Evolutionary conservation across 306 rosid genomes (phyloP).

Genomic region (Clitoria ternatea): DNA sequence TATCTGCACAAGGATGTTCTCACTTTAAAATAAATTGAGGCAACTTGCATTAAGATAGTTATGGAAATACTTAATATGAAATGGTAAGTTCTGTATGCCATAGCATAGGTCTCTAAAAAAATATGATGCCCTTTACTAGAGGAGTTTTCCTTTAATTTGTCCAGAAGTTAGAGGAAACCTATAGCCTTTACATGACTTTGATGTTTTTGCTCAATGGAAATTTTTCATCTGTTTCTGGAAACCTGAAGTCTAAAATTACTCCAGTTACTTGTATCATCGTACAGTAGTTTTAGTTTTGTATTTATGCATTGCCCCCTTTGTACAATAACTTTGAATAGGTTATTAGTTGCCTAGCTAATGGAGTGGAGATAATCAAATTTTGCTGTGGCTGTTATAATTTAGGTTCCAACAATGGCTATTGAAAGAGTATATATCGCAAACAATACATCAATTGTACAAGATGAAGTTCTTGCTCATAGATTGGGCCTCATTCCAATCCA

Average conservation of each 20-base stretch:
- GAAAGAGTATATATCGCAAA: conserved; percentile 85
- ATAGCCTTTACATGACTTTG: background rate
- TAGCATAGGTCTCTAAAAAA: background rate
- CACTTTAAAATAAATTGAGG: background rate
- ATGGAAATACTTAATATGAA: background rate
- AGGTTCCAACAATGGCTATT: conserved; percentile 99
- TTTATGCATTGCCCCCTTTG: conserved; percentile 5
- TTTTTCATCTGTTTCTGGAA: background rate
- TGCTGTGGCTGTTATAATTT: background rate
- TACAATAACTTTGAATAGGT: background rate
- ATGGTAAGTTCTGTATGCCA: background rate
- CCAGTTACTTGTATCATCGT: background rate
- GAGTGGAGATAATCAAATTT: conserved; percentile 16
- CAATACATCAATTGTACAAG: conserved; percentile 82
- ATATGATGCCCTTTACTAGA: background rate
- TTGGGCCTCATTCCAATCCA: conserved; percentile 84
- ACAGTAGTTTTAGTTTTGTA: background rate
- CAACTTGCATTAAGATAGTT: background rate
- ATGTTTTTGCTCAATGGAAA: background rate
- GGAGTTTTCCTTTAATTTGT: background rate
- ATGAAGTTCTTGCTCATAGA: conserved; percentile 96
- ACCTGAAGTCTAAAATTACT: background rate
- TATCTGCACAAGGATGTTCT: background rate
- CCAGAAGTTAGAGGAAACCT: background rate
- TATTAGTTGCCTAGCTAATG: background rate